Evolutionary conservation across 805 yeast species (phyloP).

Genomic region (Candida maltosa): DNA sequence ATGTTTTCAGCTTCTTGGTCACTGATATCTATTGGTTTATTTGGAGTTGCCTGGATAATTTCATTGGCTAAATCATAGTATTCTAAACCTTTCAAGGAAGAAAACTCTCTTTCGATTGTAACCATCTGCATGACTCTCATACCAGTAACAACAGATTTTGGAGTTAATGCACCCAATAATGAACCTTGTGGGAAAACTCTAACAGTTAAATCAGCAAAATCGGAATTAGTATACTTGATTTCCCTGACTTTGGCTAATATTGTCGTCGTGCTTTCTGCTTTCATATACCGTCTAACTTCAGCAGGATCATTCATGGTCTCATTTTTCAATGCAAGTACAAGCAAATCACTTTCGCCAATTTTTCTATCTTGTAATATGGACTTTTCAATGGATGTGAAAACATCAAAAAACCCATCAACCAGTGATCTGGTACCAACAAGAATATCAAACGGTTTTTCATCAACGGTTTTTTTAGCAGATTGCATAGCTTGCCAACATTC

Average conservation of each 20-base stretch:
- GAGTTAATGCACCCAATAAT: constrained; percentile 54
- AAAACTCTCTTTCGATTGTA: constrained; percentile 89
- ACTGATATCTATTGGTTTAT: constrained; percentile 31
- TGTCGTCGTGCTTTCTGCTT: constrained; percentile 35
- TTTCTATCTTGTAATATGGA: constrained; percentile 47
- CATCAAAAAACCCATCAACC: constrained; percentile 84
- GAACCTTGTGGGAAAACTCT: constrained; percentile 57
- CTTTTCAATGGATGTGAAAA: constrained; percentile 68
- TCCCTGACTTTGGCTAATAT: constrained; percentile 82
- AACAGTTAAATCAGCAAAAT: constrained; percentile 70
- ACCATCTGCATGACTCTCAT: constrained; percentile 82
- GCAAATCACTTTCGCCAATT: constrained; percentile 71
- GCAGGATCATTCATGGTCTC: constrained; percentile 10
- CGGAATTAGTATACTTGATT: constrained; percentile 61
- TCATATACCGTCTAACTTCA: constrained; percentile 21
- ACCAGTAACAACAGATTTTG: constrained; percentile 61
- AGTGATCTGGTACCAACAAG: constrained; percentile 77
- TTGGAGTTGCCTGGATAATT: constrained; percentile 66
- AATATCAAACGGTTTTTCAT: constrained; percentile 59
- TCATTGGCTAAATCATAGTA: constrained; percentile 74
- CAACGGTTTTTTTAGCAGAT: constrained; percentile 63
- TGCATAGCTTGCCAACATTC: constrained; percentile 94
- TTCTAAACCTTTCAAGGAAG: constrained; percentile 76
- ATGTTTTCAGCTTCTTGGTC: constrained; percentile 37
- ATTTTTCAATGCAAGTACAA: constrained; percentile 49